phyloP scores from a whole-genome alignment of 345 rosid genomes.

The Salix brachista region DNA sequence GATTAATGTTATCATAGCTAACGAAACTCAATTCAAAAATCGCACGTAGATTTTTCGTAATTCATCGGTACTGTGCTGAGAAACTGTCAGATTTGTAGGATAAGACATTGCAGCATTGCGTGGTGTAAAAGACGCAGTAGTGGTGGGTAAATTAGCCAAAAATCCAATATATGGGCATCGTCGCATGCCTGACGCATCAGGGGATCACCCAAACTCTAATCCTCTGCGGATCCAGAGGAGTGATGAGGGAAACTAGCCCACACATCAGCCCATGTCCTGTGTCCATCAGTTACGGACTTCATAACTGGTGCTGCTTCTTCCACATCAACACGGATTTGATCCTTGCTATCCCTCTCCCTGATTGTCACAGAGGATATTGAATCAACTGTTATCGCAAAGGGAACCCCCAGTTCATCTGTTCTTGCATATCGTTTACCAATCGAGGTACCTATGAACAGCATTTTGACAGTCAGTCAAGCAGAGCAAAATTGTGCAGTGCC shows the following conservation, averaged over 20 bases:
- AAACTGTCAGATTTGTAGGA: background rate
- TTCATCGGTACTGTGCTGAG: background rate
- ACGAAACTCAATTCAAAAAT: background rate
- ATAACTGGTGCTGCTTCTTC: slow-evolving; percentile 64
- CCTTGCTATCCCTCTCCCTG: slow-evolving; percentile 90
- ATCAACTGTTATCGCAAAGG: slow-evolving; percentile 89
- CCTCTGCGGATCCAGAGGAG: slow-evolving; percentile 53
- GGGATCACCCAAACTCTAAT: slow-evolving; percentile 10
- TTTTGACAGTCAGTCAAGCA: background rate
- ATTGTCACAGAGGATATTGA: slow-evolving; percentile 65
- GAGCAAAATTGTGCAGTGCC: background rate
- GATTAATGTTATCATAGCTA: background rate
- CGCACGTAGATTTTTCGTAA: background rate
- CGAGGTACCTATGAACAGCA: slow-evolving; percentile 58
- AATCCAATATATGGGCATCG: background rate
- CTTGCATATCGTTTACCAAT: slow-evolving; percentile 94
- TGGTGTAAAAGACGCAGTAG: background rate
- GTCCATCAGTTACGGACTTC: slow-evolving; percentile 65
- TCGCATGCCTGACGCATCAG: background rate
- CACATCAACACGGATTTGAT: slow-evolving; percentile 69
- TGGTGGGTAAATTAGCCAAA: background rate
- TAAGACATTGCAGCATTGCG: background rate
- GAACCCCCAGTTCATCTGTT: slow-evolving; percentile 92
- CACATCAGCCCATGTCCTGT: slow-evolving; percentile 62
- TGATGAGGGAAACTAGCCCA: slow-evolving; percentile 76